Conservation (phyloP, 441 rosid genomes). For the Croton laevigatus region DNA sequence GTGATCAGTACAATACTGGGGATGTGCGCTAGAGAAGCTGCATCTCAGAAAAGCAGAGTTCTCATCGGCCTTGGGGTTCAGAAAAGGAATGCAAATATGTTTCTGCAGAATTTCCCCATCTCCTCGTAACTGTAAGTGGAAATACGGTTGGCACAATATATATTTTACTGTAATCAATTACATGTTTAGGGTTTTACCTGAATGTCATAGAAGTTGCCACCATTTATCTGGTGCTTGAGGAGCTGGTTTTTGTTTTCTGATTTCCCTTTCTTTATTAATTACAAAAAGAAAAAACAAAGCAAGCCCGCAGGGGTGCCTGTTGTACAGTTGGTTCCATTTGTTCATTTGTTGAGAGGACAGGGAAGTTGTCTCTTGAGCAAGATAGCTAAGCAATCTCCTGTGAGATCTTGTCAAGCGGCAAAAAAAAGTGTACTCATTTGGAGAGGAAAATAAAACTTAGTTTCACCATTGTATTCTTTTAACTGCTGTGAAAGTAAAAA, state of each 20-base stretch:
- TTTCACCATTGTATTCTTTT: neutral
- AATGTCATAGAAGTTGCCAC: conserved; percentile 24
- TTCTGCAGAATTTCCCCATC: conserved; percentile 10
- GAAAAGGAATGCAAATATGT: conserved; percentile 15
- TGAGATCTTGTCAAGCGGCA: conserved; percentile 15
- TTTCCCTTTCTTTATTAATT: neutral
- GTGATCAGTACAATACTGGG: conserved; percentile 24
- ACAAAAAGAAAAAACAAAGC: conserved; percentile 18
- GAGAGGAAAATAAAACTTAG: conserved; percentile 21
- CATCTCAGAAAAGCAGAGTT: conserved; percentile 8
- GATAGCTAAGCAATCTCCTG: conserved; percentile 21
- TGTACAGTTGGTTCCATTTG: conserved; percentile 53
- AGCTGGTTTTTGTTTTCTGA: conserved; percentile 19
- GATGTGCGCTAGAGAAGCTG: conserved; percentile 22
- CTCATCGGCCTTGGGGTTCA: conserved; percentile 18
- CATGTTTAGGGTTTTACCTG: conserved; percentile 10
- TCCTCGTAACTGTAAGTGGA: conserved; percentile 15
- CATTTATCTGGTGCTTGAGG: conserved; percentile 32
- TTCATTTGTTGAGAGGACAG: conserved; percentile 49
- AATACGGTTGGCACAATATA: conserved; percentile 21
- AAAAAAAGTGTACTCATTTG: conserved; percentile 25
- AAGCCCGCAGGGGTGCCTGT: conserved; percentile 29
- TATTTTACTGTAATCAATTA: conserved; percentile 16
- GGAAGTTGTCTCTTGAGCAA: conserved; percentile 28
- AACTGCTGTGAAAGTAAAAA: neutral